These are phyloP conservation scores for Tuber melanosporum DNA, from an alignment of 495 filamentous ascomycete genomes.

Conservation along the genomic window DNA sequence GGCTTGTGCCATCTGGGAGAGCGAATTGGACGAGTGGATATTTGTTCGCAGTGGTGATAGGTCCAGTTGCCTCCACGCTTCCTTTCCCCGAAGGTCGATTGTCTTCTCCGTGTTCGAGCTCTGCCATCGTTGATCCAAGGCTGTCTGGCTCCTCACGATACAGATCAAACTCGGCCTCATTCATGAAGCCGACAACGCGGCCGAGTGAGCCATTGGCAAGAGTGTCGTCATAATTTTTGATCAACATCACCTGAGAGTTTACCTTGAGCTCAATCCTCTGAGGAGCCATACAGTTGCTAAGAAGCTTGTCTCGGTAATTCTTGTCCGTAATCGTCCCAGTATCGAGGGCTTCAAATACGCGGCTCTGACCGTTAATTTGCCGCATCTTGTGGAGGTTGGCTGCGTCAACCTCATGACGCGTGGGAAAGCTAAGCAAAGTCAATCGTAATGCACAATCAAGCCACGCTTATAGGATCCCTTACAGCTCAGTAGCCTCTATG, in stretches of 20 bases:
- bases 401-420: slow-evolving; percentile 77
- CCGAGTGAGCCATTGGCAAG: slow-evolving; percentile 93
- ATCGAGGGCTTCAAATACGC: slow-evolving; percentile 66
- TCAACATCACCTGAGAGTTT: slow-evolving; percentile 96
- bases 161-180: slow-evolving; percentile 64
- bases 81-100: slow-evolving; percentile 14
- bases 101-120: slow-evolving; percentile 47
- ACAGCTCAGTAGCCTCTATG: slow-evolving; percentile 81
- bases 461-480: slow-evolving; percentile 43
- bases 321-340: slow-evolving; percentile 65
- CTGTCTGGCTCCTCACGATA: slow-evolving; percentile 55
- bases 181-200: slow-evolving; percentile 79
- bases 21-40: slow-evolving; percentile 81
- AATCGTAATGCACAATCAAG: slow-evolving; percentile 44
- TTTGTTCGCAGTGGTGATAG: slow-evolving; percentile 47
- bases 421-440: slow-evolving; percentile 57
- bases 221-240: slow-evolving; percentile 93
- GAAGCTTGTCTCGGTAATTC: slow-evolving; percentile 63
- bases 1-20: slow-evolving; percentile 66
- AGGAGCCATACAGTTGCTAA: slow-evolving; percentile 90
- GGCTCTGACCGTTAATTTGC: slow-evolving; percentile 59
- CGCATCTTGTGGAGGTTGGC: slow-evolving; percentile 72
- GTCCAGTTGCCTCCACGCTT: slow-evolving; percentile 9
- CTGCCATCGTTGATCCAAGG: slow-evolving; percentile 43
- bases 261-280: slow-evolving; percentile 70